Percentiles rank a stretch among this genome's conserved stretches.
Evolutionary conservation across 73 alveolate genomes (phyloP).

Genomic region (Paramecium tetraurelia): DNA sequence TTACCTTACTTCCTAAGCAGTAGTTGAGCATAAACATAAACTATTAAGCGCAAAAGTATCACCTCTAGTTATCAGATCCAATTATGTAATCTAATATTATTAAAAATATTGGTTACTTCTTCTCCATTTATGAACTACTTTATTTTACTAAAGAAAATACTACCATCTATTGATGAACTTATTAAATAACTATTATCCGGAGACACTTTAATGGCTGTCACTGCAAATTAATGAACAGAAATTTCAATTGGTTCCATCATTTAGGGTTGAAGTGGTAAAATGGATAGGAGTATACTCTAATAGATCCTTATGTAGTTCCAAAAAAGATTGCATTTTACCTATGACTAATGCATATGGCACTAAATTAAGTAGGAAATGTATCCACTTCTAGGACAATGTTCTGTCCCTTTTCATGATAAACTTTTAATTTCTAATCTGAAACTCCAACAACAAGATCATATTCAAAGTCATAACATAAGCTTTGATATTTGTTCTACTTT

Average conservation of each 20-base stretch:
- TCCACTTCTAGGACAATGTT: conserved; percentile 40
- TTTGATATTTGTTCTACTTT: conserved; percentile 13
- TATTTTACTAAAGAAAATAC: conserved; percentile 54
- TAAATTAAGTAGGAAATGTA: conserved; percentile 56
- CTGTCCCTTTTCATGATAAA: conserved; percentile 49
- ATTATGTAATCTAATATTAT: neutral
- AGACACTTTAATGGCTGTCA: conserved; percentile 43
- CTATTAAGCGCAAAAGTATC: conserved; percentile 35
- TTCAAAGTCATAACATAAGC: conserved; percentile 36
- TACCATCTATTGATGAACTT: conserved; percentile 50
- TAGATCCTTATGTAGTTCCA: conserved; percentile 58
- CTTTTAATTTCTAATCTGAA: conserved; percentile 30
- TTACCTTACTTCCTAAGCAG: conserved; percentile 27
- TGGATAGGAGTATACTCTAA: conserved; percentile 56
- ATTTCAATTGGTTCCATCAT: conserved; percentile 59
- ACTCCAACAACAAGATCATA: conserved; percentile 58
- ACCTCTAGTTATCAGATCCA: conserved; percentile 19
- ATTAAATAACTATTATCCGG: conserved; percentile 41
- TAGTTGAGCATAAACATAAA: conserved; percentile 32
- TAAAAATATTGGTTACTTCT: neutral
- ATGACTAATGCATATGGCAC: conserved; percentile 46
- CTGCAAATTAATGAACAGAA: conserved; percentile 49
- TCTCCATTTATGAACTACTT: conserved; percentile 42
- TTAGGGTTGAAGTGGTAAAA: conserved; percentile 48
- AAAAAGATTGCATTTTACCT: conserved; percentile 38